Conservation (phyloP, 768 basidiomycete species). For the Mycena alexandri region DNA sequence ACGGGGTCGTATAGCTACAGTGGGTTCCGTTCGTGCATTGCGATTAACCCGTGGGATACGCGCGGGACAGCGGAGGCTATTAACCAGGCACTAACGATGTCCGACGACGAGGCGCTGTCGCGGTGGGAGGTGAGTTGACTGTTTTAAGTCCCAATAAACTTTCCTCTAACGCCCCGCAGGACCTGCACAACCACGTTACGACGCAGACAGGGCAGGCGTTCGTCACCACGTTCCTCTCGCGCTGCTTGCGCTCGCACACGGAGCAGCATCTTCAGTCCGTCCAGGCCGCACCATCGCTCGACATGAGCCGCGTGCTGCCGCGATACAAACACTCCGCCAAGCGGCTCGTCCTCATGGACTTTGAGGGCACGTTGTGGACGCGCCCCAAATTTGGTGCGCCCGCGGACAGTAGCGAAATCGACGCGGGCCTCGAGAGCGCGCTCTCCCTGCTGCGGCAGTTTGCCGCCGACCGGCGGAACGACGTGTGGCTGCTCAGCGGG, state of each 20-base stretch:
- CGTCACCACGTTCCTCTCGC: slow-evolving; percentile 81
- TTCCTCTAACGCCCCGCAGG: slow-evolving; percentile 48
- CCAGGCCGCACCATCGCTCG: slow-evolving; percentile 51
- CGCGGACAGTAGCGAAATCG: slow-evolving; percentile 40
- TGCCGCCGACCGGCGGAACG: slow-evolving; percentile 73
- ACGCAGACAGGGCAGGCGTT: slow-evolving; percentile 91
- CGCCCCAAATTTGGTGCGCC: slow-evolving; percentile 65
- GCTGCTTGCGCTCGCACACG: slow-evolving; percentile 78
- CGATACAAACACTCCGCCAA: slow-evolving; percentile 75
- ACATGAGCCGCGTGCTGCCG: slow-evolving; percentile 67
- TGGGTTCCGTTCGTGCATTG: slow-evolving; percentile 88
- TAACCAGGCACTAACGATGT: slow-evolving; percentile 82
- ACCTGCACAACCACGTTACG: slow-evolving; percentile 86
- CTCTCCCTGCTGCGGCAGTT: slow-evolving; percentile 68
- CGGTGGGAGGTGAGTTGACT: slow-evolving; percentile 76
- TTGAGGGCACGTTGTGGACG: slow-evolving; percentile 86
- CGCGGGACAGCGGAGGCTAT: slow-evolving; percentile 89
- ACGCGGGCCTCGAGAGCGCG: slow-evolving; percentile 49
- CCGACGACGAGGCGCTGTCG: slow-evolving; percentile 74
- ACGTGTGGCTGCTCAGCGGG: slow-evolving; percentile 88
- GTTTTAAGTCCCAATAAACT: slow-evolving; percentile 2
- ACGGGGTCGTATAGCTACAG: slow-evolving; percentile 89
- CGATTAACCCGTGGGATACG: slow-evolving; percentile 88
- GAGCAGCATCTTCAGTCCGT: slow-evolving; percentile 64
- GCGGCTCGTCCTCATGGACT: slow-evolving; percentile 79